Percentiles rank a stretch among this genome's conserved stretches.
phyloP scores from a whole-genome alignment of 176 grass and related monocot genomes.

The Ampelocalamus luodianensis region DNA sequence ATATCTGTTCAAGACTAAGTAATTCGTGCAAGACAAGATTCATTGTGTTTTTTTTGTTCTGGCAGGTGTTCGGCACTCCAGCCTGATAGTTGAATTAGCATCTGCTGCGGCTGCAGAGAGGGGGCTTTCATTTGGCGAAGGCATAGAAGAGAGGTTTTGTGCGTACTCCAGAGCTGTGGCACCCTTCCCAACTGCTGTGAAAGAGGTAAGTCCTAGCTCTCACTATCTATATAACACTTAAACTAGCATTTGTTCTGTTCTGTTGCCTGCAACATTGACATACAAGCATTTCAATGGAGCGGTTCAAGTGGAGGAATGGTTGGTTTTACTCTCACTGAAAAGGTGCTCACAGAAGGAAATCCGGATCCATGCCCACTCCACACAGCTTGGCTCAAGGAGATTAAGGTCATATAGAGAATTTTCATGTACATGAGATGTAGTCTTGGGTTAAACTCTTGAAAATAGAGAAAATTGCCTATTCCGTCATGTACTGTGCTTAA shows the following conservation, averaged over 20 bases:
- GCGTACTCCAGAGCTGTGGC: constrained; percentile 86
- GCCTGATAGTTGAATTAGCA: constrained; percentile 71
- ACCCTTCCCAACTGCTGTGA: constrained; percentile 90
- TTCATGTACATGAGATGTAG: constrained; percentile 12
- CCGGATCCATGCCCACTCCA: constrained; percentile 84
- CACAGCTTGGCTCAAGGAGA: constrained; percentile 96
- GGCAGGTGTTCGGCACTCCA: constrained; percentile 50
- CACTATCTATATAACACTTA: background rate
- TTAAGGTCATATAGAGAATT: constrained; percentile 34
- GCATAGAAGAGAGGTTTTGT: constrained; percentile 76
- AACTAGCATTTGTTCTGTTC: background rate
- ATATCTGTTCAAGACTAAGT: background rate
- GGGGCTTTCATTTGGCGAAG: constrained; percentile 66
- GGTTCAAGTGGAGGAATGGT: constrained; percentile 98
- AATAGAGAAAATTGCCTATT: constrained; percentile 9
- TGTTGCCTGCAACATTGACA: background rate
- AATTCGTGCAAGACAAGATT: background rate
- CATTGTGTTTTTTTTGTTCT: constrained; percentile 1
- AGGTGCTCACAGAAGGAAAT: constrained; percentile 65
- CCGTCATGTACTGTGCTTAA: background rate
- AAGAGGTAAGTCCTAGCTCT: constrained; percentile 64
- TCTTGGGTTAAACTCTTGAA: background rate
- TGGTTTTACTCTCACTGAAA: constrained; percentile 91
- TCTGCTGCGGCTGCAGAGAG: constrained; percentile 67
- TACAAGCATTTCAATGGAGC: constrained; percentile 7